These are phyloP conservation scores for Rhizopus microsporus DNA, from an alignment of 371 early-diverging fungal genomes.

Conservation along the genomic window DNA sequence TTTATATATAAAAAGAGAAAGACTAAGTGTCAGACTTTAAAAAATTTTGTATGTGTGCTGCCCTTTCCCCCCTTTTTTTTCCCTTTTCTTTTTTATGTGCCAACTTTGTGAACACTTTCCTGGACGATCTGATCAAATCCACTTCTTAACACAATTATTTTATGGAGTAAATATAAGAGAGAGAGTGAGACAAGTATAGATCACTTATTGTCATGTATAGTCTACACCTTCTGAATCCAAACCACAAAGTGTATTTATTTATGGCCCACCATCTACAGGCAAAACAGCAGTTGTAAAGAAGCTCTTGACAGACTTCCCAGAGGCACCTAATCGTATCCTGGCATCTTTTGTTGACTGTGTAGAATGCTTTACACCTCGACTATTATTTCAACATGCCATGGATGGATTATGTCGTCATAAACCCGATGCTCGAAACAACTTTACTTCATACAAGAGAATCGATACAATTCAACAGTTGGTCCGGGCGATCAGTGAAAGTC, in stretches of 20 bases:
- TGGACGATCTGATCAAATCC: slow-evolving; percentile 63
- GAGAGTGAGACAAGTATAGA: slow-evolving; percentile 45
- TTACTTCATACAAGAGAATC: slow-evolving; percentile 45
- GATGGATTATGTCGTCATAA: slow-evolving; percentile 57
- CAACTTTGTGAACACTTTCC: slow-evolving; percentile 42
- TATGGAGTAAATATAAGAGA: slow-evolving; percentile 15
- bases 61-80: neutral
- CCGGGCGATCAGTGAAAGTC: slow-evolving; percentile 36
- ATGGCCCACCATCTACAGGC: slow-evolving; percentile 75
- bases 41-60: no score
- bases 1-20: no score
- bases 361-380: slow-evolving; percentile 71
- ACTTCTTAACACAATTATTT: neutral
- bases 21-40: no score
- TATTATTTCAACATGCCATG: slow-evolving; percentile 75
- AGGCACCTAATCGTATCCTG: slow-evolving; percentile 3
- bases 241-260: slow-evolving; percentile 55
- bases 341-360: slow-evolving; percentile 71
- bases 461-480: slow-evolving; percentile 75
- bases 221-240: neutral
- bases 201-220: neutral
- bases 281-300: slow-evolving; percentile 68
- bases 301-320: slow-evolving; percentile 31
- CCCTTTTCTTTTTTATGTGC: neutral
- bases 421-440: slow-evolving; percentile 14